Base-by-base conservation (phyloP, 495 filamentous ascomycete species). In the Cercophora sp. region DNA sequence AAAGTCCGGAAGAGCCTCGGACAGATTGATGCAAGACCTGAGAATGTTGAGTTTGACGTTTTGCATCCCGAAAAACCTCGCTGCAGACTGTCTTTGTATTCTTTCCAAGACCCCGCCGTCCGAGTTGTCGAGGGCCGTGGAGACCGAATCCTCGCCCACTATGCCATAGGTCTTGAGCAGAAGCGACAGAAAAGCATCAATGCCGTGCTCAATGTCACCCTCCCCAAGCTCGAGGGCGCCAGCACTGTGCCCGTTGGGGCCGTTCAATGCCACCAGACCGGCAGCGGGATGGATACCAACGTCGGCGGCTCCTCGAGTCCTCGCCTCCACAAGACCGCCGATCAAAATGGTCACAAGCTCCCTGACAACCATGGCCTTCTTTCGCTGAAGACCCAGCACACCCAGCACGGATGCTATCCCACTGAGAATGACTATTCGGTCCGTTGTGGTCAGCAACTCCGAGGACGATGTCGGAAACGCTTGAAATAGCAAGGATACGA, bases 211-310 rank as follows among this genome's bases (percentile, higher is more conserved):
- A 64, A 89, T 80, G 55, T 91, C 87, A 0, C 82, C 84, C 56
- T 87, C 85, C 11, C 82, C 83, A 20, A 90, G 69, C 56, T 92
- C 86, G 42, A 93, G 68, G 6, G 85, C 80, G 27, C 81, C 82
- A n/a, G 51, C 46, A 24, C 54, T 51, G 1, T 35, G 57, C 19
- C 77, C 76, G 49, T 69, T 75, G 2, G 68, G 63, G 18, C 70
- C 60, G 42, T 74, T 77, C 19, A 91, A 68, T 54, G 84, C 83
- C 10, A 84, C 80, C 34, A 94, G 68, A 1, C 87, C 89, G 19
- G 93, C 90, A 22, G 90, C 91, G 39, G 94, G 94, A 68, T 97
- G 93, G 37, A 98, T 86, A 4, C 94, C 93, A 51, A 92, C 85
- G 58, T 96, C 93, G 16, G 94, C 93, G 47, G 93, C 94, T 26